These are phyloP conservation scores for Arthrobotrys conoides DNA, from an alignment of 2,329 filamentous ascomycete genomes.

Conservation along the genomic window DNA sequence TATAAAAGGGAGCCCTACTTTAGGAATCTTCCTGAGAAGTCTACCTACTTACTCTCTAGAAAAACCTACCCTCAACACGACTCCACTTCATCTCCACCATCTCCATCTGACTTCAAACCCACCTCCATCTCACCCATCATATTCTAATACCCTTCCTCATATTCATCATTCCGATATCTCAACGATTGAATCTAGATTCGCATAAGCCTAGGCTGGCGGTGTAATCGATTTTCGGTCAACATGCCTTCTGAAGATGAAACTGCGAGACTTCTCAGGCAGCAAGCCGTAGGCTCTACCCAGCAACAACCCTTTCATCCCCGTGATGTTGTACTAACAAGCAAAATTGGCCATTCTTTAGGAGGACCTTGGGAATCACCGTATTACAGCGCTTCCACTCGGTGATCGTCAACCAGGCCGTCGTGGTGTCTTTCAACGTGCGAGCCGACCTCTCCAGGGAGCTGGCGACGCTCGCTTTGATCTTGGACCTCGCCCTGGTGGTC, in stretches of 20 bases:
- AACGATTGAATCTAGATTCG: neutral
- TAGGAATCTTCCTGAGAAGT: constrained; percentile 17
- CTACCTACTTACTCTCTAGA: neutral
- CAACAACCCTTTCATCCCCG: neutral
- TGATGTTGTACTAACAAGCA: neutral
- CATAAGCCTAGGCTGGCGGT: neutral
- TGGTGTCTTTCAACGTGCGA: constrained; percentile 14
- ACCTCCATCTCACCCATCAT: neutral
- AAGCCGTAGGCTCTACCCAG: constrained; percentile 16
- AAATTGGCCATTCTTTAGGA: constrained; percentile 23
- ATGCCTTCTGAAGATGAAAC: constrained; percentile 35
- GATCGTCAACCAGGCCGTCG: constrained; percentile 46
- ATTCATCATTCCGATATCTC: neutral
- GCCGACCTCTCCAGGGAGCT: constrained; percentile 20
- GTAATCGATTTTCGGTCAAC: neutral
- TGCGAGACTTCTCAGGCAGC: constrained; percentile 36
- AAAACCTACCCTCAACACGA: neutral
- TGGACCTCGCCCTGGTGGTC: constrained; percentile 35
- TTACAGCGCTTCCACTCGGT: constrained; percentile 39
- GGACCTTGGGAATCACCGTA: constrained; percentile 47
- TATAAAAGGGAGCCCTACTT: neutral
- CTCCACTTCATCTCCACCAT: constrained; percentile 5
- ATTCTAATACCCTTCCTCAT: neutral
- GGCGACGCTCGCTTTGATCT: constrained; percentile 44
- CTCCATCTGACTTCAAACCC: constrained; percentile 1